A percentile compares a stretch with the other conserved stretches of the same genome.
These are phyloP conservation scores for Erodium maritimum DNA, from an alignment of 345 rosid species.

Conservation along the genomic window DNA sequence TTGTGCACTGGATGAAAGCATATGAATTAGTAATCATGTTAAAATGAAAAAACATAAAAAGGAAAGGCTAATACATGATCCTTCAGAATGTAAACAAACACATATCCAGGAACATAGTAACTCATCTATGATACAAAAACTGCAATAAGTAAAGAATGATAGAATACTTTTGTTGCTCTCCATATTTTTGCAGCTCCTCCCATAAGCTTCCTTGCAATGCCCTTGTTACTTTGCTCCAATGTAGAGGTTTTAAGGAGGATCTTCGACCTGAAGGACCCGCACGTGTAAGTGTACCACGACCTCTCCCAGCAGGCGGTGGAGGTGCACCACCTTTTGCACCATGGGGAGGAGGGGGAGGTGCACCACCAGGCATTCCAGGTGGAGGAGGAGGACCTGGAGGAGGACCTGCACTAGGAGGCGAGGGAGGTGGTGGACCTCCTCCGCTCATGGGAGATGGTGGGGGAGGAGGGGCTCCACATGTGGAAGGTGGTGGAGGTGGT, in stretches of 20 bases:
- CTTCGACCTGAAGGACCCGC: slow-evolving; percentile 40
- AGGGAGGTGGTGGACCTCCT: slow-evolving; percentile 32
- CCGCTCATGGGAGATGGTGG: no score
- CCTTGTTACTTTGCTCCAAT: slow-evolving; percentile 97
- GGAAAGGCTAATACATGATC: not conserved
- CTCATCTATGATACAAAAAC: slow-evolving; percentile 4
- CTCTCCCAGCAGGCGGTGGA: slow-evolving; percentile 43
- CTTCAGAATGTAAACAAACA: slow-evolving; percentile 4
- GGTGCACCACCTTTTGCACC: slow-evolving; percentile 39
- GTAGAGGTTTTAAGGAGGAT: slow-evolving; percentile 90
- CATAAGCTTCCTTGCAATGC: slow-evolving; percentile 97
- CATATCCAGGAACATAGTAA: slow-evolving; percentile 1
- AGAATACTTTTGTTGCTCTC: slow-evolving; percentile 69
- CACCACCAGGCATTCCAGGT: slow-evolving; percentile 56
- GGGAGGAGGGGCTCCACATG: slow-evolving; percentile 22
- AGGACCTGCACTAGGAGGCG: slow-evolving; percentile 54
- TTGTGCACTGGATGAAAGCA: slow-evolving; percentile 39
- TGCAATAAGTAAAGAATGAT: slow-evolving; percentile 12
- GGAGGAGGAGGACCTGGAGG: slow-evolving; percentile 51
- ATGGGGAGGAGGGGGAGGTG: slow-evolving; percentile 66
- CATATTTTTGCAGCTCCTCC: slow-evolving; percentile 91
- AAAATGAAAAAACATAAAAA: slow-evolving; percentile 4
- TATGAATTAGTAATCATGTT: slow-evolving; percentile 9
- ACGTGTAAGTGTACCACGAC: slow-evolving; percentile 51
- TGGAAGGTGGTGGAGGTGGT: slow-evolving; percentile 28